Conservation (phyloP, 2,329 filamentous ascomycete species). For the Davidsoniella virescens region DNA sequence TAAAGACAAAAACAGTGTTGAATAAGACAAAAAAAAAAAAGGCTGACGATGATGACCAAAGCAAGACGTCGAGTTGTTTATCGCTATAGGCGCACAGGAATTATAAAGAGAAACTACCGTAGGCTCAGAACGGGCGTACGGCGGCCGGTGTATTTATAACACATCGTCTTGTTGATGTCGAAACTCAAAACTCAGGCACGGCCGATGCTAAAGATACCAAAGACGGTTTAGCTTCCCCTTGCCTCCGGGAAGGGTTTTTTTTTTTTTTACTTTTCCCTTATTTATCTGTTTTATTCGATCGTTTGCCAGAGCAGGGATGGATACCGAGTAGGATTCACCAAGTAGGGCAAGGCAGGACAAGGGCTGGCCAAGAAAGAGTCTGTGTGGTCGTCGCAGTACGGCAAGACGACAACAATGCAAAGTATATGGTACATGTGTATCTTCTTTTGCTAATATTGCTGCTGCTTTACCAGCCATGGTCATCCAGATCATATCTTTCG, state of each 20-base stretch:
- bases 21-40: background rate
- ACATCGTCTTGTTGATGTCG: too few species aligned
- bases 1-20: background rate
- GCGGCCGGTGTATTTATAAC: slow-evolving; percentile 1
- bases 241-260: background rate
- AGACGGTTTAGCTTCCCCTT: slow-evolving; percentile 10
- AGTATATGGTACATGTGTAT: background rate
- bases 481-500: too few species aligned
- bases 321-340: slow-evolving; percentile 4
- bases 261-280: background rate
- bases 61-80: background rate
- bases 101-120: background rate
- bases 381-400: background rate
- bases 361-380: too few species aligned
- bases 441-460: background rate
- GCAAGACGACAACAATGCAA: background rate
- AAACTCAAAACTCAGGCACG: slow-evolving; percentile 3
- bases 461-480: too few species aligned
- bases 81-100: too few species aligned
- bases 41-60: background rate
- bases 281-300: background rate
- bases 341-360: background rate
- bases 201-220: slow-evolving; percentile 5
- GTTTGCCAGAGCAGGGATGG: background rate
- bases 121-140: background rate